phyloP scores from a whole-genome alignment of 2,329 filamentous ascomycete genomes.

The Colletotrichum sp. region DNA sequence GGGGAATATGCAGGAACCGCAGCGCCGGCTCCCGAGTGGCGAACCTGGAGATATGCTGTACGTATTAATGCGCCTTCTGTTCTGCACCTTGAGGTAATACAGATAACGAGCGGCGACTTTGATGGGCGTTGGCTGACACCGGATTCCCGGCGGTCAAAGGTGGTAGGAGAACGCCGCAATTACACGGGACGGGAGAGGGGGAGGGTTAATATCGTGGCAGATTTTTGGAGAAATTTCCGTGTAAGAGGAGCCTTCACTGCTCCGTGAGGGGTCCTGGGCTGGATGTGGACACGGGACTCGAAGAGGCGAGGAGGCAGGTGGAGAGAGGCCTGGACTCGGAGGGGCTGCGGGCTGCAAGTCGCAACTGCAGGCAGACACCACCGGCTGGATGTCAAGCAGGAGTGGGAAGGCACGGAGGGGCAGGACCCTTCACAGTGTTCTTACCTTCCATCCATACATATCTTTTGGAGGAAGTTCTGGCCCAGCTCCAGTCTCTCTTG shows the following conservation, averaged over 20 bases:
- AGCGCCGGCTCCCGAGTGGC: not conserved
- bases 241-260: not conserved
- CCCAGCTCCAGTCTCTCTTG: not conserved
- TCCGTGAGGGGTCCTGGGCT: not conserved
- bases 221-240: constrained; percentile 10
- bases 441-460: not conserved
- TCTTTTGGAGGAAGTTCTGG: not conserved
- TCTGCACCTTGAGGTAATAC: not conserved
- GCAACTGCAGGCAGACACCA: not conserved
- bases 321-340: not conserved
- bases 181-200: not conserved
- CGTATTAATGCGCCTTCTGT: not conserved
- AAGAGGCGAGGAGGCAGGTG: not conserved
- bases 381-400: not conserved
- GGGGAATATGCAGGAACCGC: constrained; percentile 10
- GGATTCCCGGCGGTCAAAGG: not conserved
- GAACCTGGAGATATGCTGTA: not conserved
- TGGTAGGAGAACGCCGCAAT: not conserved
- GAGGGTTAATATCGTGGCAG: not conserved
- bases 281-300: not conserved
- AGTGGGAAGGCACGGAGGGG: not conserved
- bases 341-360: not conserved
- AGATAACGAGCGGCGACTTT: not conserved
- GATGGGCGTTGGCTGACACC: not conserved
- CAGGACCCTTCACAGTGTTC: not conserved